Evolutionary conservation across 169 alveolate species (phyloP), one percentile per base, ranked within the genome.

Genomic region (Plasmodium yoelii): DNA sequence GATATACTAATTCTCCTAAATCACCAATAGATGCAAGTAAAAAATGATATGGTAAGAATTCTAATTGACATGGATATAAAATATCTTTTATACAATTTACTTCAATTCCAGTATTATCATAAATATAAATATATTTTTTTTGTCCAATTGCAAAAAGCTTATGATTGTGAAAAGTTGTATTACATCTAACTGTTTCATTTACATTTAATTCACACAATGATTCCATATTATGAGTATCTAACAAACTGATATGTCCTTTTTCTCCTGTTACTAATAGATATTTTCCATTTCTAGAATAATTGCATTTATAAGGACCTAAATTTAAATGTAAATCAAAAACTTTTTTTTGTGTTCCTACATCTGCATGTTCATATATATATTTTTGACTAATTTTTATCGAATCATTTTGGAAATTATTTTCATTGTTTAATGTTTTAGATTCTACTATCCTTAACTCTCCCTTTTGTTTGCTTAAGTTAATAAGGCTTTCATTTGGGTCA

Each of bases 21-120:
- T 97, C 97, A 24, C 98, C 97, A 24, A 98, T 95, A 26, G 98
- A 92, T 9, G 94, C 97, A 55, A 98, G 86, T 61, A 98, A 93
- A 87, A 93, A 97, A 87, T 97, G 99, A 92, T 96, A 97, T 2
- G 99, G 98, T 51, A 98, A 88, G 89, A 94, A 98, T 75, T 97
- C 99, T 88, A 98, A 87, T 63, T 96, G 94, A 26, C 92, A 93
- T 0, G 97, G 92, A 61, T 93, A 91, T 71, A 95, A 95, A 15
- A 96, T 95, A 26, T 93, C 97, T 47, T 98, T 96, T 64, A 98
- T 88, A 34, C 97, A 92, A 92, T 98, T 98, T 2, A 98, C 94
- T 92, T 98, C 99, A 34, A 95, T 88, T 28, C 99, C 99, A 74
- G 95, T 93, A 71, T 96, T 94, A 90, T 98, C 99, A 92, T 98